phyloP scores from a whole-genome alignment of 495 filamentous ascomycete species.

The Letharia columbiana region DNA sequence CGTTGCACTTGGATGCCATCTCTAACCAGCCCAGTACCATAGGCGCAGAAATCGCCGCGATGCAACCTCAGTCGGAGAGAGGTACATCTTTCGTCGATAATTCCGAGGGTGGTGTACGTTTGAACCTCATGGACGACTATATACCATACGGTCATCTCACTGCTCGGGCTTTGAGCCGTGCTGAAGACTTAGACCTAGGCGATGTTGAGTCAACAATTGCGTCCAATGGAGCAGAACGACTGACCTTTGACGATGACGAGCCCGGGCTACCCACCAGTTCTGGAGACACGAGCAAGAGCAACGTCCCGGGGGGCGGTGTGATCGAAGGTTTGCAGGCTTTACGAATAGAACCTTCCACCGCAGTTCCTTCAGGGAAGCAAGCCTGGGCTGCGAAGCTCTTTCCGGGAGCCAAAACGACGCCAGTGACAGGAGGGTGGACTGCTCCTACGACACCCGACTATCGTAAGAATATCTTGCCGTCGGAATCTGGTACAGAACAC shows the following conservation, averaged over 20 bases:
- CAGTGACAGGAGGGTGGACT: background rate
- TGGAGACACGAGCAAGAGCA: background rate
- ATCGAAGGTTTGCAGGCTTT: slow-evolving; percentile 1
- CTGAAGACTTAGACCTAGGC: background rate
- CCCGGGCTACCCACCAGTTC: background rate
- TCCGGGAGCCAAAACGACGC: slow-evolving; percentile 8
- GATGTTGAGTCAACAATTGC: background rate
- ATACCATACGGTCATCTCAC: background rate
- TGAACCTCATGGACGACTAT: slow-evolving; percentile 7
- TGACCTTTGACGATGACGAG: background rate
- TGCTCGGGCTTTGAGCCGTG: slow-evolving; percentile 1
- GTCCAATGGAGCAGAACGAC: background rate
- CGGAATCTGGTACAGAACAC: background rate
- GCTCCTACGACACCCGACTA: background rate
- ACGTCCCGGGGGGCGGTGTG: background rate
- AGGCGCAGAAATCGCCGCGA: slow-evolving; percentile 9
- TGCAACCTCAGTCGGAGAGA: slow-evolving; percentile 13
- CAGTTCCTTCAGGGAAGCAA: no score
- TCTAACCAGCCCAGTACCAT: slow-evolving; percentile 4
- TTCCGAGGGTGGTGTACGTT: slow-evolving; percentile 1
- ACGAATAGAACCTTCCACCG: background rate
- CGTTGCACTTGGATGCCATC: slow-evolving; percentile 6
- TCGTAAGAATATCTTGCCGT: background rate
- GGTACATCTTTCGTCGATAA: background rate
- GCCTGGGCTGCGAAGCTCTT: background rate